phyloP scores from a whole-genome alignment of 1,284 basidiomycete genomes.

The Volvariella volvacea region DNA sequence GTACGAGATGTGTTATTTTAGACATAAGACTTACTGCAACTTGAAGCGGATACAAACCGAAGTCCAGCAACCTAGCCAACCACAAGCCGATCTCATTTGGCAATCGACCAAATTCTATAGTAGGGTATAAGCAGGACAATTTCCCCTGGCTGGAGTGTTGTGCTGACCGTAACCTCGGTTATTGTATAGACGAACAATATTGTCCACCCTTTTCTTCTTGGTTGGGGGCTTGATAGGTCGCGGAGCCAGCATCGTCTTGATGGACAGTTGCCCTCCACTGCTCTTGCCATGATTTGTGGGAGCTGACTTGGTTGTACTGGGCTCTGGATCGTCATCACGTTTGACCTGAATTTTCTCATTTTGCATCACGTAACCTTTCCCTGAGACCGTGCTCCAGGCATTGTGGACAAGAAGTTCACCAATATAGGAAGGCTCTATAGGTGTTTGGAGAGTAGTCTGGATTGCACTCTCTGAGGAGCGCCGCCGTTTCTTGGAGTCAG shows the following conservation, averaged over 20 bases:
- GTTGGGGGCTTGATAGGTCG: constrained; percentile 32
- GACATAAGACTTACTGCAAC: background rate
- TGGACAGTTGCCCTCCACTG: constrained; percentile 56
- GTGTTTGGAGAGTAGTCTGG: constrained; percentile 15
- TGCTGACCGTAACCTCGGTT: constrained; percentile 54
- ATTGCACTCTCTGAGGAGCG: constrained; percentile 6
- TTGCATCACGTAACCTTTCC: constrained; percentile 57
- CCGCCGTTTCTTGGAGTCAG: constrained; percentile 39
- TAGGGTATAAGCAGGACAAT: constrained; percentile 3
- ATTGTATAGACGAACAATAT: constrained; percentile 65
- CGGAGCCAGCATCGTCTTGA: constrained; percentile 60
- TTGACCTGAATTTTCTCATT: constrained; percentile 58
- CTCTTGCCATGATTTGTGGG: constrained; percentile 30
- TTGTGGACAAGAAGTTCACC: constrained; percentile 70
- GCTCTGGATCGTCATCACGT: constrained; percentile 37
- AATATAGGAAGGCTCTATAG: constrained; percentile 43
- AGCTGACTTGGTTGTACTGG: constrained; percentile 21
- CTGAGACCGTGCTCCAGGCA: constrained; percentile 75
- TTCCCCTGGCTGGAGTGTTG: constrained; percentile 1
- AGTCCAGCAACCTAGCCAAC: constrained; percentile 68
- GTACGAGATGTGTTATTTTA: background rate
- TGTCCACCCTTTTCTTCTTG: constrained; percentile 53
- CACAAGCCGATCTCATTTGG: constrained; percentile 63
- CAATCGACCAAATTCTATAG: constrained; percentile 64
- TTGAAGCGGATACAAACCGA: constrained; percentile 37